phyloP scores from a whole-genome alignment of 352 stramenopile genomes.

The Blastocystis sp. region DNA sequence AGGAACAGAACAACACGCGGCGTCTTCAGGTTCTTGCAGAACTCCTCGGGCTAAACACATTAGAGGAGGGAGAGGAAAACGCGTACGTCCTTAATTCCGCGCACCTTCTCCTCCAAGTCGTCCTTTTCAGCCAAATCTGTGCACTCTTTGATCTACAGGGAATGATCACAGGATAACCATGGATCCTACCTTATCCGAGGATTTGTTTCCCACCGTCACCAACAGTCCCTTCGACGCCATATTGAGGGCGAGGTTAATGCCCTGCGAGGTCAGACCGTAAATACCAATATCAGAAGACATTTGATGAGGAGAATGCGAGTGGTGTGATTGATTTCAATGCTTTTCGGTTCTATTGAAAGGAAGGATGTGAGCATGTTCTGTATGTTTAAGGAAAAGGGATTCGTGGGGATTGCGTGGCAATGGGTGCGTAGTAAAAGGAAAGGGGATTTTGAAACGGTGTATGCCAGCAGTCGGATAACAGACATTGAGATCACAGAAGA shows the following conservation, averaged over 20 bases:
- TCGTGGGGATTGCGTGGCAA: too few relatives aligned
- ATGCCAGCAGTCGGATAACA: too few relatives aligned
- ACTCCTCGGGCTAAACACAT: slow-evolving; percentile 12
- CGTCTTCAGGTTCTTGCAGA: slow-evolving; percentile 43
- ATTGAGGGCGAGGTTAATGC: neutral
- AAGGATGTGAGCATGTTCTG: too few relatives aligned
- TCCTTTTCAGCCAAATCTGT: slow-evolving; percentile 44
- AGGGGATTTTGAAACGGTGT: too few relatives aligned
- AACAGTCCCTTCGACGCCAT: neutral
- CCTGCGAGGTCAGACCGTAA: slow-evolving; percentile 55
- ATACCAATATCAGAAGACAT: slow-evolving; percentile 69
- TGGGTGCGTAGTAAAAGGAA: too few relatives aligned
- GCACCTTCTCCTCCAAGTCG: slow-evolving; percentile 44
- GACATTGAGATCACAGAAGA: too few relatives aligned
- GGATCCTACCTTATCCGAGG: slow-evolving; percentile 49
- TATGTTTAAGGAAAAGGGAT: too few relatives aligned
- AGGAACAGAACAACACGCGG: slow-evolving; percentile 9
- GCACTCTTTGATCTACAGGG: slow-evolving; percentile 43
- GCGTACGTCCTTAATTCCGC: slow-evolving; percentile 51
- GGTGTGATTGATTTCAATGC: too few relatives aligned
- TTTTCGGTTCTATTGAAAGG: too few relatives aligned
- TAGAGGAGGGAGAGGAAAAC: neutral
- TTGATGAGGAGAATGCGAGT: neutral
- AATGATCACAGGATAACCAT: neutral
- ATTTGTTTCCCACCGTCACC: slow-evolving; percentile 57